Base-by-base conservation (phyloP, 2,329 filamentous ascomycete genomes). In the Zymoseptoria passerinii region DNA sequence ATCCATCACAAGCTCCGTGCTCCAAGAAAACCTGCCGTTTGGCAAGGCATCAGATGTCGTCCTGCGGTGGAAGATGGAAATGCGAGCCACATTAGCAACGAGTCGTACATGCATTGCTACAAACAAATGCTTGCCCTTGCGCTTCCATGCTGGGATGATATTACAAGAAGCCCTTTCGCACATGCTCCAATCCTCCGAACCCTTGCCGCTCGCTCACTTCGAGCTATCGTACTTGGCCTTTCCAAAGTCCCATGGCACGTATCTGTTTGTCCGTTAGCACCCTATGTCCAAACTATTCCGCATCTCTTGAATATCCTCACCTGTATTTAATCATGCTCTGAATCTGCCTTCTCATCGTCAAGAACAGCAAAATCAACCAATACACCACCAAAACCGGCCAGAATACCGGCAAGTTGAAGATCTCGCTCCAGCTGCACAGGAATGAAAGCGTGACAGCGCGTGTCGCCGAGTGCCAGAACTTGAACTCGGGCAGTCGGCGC, bases 241-340 rank as follows among this genome's bases (percentile, higher is more conserved):
- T 61, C 72, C 72, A 55, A 71, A 73, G 59, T 73, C 72, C 72
- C 72, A 73, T 54, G 72, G 72, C 19, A 73, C 72, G 51, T 73
- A 73, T 64, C 70, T 71, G 65, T 59, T 40, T 8, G 9, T 6
- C 13, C 48, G 57, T 70, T 58, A 70, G 67, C 57, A 52, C 55
- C 6, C 50, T 29, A 18, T 18, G 8, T 28, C 23, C 27, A 28
- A 2, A 18, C 50, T 2, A 28, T 54, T 19, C 19, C 2, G 3
- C 4, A 10, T 19, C 13, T 3, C 29, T 28, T 23, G 10, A 8
- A 40, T 48, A 7, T 13, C 1, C 91, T 73, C 96, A 99, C 77
- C 92, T 90, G 80, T 97, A 99, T 81, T 97, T 99, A 83, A 99
- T 92, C 94, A 99, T 99, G 79, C 97, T 94, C 79, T 99, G 94